A percentile compares a stretch with the other conserved stretches of the same genome.
Conservation (phyloP, 2,329 filamentous ascomycete genomes). For the Penicillium expansum region DNA sequence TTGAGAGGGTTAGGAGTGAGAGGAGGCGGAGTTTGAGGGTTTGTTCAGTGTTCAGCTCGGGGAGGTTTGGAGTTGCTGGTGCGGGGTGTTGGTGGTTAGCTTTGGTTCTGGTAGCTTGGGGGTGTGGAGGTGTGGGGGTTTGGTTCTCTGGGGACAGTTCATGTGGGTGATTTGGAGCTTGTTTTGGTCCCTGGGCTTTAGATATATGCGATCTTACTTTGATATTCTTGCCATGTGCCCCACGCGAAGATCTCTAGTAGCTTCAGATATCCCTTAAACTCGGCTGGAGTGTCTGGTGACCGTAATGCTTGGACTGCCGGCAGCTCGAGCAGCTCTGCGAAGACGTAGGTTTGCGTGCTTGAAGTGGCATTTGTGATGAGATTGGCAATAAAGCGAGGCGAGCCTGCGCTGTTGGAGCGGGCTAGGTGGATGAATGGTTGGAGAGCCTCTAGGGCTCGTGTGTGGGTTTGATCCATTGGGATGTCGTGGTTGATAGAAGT, state of each 20-base stretch:
- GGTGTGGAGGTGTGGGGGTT: neutral
- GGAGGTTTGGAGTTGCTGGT: conserved; percentile 57
- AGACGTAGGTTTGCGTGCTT: conserved; percentile 85
- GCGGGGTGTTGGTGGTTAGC: conserved; percentile 4
- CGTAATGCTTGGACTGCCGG: conserved; percentile 73
- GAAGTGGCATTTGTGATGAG: conserved; percentile 85
- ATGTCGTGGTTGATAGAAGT: neutral
- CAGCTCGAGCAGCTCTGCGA: conserved; percentile 84
- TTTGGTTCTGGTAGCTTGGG: neutral
- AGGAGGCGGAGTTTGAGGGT: conserved; percentile 84
- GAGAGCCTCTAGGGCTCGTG: conserved; percentile 57
- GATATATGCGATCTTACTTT: conserved; percentile 42
- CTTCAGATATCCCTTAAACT: conserved; percentile 63
- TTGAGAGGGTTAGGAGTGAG: conserved; percentile 77
- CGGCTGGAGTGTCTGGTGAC: conserved; percentile 51
- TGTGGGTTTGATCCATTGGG: conserved; percentile 48
- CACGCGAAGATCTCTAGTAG: conserved; percentile 88
- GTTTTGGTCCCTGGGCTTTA: neutral
- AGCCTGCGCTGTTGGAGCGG: conserved; percentile 69
- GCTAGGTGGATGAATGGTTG: conserved; percentile 89
- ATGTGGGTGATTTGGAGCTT: neutral
- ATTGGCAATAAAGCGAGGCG: conserved; percentile 79
- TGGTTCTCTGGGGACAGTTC: neutral
- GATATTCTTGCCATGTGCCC: conserved; percentile 81
- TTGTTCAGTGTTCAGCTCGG: conserved; percentile 69